Percentiles rank a stretch among this genome's conserved stretches.
Evolutionary conservation across 768 basidiomycete genomes (phyloP).

Genomic region (Saitozyma sp.): DNA sequence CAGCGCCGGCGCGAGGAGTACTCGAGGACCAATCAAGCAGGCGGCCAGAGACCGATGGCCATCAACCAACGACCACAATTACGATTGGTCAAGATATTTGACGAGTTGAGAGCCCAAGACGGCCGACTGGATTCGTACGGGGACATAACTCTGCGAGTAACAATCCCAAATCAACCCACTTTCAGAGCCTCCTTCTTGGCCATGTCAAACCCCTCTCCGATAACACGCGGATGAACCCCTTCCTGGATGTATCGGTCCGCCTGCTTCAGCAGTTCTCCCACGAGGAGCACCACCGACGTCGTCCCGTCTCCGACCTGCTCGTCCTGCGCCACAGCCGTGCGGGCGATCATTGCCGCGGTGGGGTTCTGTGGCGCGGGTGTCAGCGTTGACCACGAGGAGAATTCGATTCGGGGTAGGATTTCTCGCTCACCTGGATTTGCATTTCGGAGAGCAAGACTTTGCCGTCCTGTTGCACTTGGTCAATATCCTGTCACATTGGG

Average conservation of each 20-base stretch:
- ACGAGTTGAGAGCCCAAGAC: too few species aligned
- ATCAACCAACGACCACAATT: too few species aligned
- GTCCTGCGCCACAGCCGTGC: constrained; percentile 97
- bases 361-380: constrained; percentile 62
- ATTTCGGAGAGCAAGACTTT: constrained; percentile 98
- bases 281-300: constrained; percentile 91
- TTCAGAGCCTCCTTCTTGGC: constrained; percentile 92
- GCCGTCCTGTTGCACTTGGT: constrained; percentile 62
- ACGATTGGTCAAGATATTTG: too few species aligned
- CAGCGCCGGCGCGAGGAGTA: constrained; percentile 1
- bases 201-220: constrained; percentile 92
- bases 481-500: constrained; percentile 1
- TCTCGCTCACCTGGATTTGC: constrained; percentile 69
- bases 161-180: constrained; percentile 57
- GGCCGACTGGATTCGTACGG: too few species aligned
- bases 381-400: not conserved
- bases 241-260: constrained; percentile 97
- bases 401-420: not conserved
- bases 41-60: too few species aligned
- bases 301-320: constrained; percentile 99
- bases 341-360: constrained; percentile 97
- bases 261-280: constrained; percentile 94
- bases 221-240: constrained; percentile 95
- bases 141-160: not conserved
- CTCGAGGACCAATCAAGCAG: too few species aligned